phyloP scores from a whole-genome alignment of 768 basidiomycete genomes.

The Termitomyces sp. region DNA sequence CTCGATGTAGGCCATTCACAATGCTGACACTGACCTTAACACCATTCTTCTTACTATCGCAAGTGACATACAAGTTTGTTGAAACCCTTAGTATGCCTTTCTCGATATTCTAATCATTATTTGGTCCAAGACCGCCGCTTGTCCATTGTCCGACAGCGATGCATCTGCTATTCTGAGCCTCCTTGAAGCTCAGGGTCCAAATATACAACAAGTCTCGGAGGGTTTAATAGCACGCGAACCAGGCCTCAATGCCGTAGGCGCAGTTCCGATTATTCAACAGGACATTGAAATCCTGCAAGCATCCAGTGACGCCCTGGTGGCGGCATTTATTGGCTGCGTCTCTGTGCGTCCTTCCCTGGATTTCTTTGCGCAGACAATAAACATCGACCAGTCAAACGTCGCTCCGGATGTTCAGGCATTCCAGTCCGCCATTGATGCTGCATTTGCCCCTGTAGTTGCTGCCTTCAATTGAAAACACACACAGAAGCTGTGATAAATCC shows the following conservation, averaged over 20 bases:
- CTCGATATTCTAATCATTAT: not conserved
- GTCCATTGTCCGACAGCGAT: conserved; percentile 19
- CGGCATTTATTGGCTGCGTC: conserved; percentile 17
- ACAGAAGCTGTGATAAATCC: not conserved
- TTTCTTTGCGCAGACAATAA: not conserved
- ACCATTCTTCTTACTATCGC: conserved; percentile 10
- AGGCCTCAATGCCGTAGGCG: conserved; percentile 20
- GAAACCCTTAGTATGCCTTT: not conserved
- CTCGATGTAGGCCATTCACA: conserved; percentile 24
- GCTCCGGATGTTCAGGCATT: conserved; percentile 10
- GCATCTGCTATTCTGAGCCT: conserved; percentile 16
- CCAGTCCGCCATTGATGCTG: conserved; percentile 9
- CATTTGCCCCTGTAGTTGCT: conserved; percentile 17
- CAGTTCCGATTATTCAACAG: conserved; percentile 21
- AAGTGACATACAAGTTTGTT: conserved; percentile 20
- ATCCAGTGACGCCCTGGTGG: conserved; percentile 14
- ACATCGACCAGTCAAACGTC: conserved; percentile 15
- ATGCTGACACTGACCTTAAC: conserved; percentile 15
- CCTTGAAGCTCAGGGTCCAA: conserved; percentile 20
- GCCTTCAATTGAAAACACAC: conserved; percentile 1
- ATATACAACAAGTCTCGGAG: conserved; percentile 17
- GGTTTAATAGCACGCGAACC: conserved; percentile 19
- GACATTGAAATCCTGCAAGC: conserved; percentile 22
- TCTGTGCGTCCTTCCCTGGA: conserved; percentile 15
- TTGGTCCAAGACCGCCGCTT: conserved; percentile 13